These are phyloP conservation scores for Globisporangium rhizosaccharum DNA, from an alignment of 352 stramenopile genomes.

Conservation along the genomic window DNA sequence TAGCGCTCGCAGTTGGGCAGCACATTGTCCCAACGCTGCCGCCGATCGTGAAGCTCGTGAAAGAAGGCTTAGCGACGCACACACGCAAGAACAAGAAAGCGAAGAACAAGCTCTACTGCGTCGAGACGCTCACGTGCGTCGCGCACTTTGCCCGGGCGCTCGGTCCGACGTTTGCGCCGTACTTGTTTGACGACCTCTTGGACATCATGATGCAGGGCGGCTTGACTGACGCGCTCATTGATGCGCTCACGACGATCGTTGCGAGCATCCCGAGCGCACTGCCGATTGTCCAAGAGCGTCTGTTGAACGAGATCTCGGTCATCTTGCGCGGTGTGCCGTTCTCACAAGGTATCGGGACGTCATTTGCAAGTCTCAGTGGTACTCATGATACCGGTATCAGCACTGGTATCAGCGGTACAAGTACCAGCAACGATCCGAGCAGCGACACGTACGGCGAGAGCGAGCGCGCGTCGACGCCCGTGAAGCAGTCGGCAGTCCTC, in stretches of 20 bases:
- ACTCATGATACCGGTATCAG: background rate
- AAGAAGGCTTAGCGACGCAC: slow-evolving; percentile 61
- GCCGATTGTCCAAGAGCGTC: slow-evolving; percentile 89
- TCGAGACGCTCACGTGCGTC: slow-evolving; percentile 79
- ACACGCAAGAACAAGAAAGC: slow-evolving; percentile 29
- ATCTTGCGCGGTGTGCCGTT: slow-evolving; percentile 88
- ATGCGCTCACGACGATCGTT: slow-evolving; percentile 90
- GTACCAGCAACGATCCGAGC: slow-evolving; percentile 1
- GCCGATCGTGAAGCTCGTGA: slow-evolving; percentile 75
- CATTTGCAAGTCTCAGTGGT: background rate
- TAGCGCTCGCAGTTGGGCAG: slow-evolving; percentile 89
- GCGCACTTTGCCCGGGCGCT: slow-evolving; percentile 68
- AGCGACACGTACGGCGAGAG: background rate
- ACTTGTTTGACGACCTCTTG: slow-evolving; percentile 64
- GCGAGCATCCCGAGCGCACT: slow-evolving; percentile 85
- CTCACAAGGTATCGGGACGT: slow-evolving; percentile 20
- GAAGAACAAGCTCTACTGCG: slow-evolving; percentile 76
- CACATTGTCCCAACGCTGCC: slow-evolving; percentile 80
- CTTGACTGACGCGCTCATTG: slow-evolving; percentile 92
- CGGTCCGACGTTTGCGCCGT: slow-evolving; percentile 56
- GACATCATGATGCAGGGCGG: slow-evolving; percentile 88
- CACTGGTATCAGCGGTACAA: background rate
- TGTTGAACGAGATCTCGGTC: slow-evolving; percentile 96
- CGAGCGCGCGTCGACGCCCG: slow-evolving; percentile 6
- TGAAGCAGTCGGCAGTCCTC: slow-evolving; percentile 56